Evolutionary conservation across 164 flowering plant species (phyloP).

Genomic region (Sedum album): DNA sequence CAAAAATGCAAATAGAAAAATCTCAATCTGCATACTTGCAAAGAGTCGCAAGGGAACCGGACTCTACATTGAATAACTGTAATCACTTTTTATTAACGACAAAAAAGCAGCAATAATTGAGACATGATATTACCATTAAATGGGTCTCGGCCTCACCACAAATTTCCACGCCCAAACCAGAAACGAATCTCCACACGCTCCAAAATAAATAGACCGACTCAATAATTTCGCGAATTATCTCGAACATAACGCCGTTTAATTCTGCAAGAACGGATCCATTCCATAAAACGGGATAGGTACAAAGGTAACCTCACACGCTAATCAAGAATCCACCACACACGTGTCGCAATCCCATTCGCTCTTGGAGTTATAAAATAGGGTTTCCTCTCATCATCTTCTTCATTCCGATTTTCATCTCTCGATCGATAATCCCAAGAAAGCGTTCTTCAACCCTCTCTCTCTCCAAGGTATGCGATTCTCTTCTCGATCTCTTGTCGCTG

Average conservation of each 20-base stretch:
- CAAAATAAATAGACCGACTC: not conserved
- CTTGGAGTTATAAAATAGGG: not conserved
- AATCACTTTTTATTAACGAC: not conserved
- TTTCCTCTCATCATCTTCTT: not conserved
- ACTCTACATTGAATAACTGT: no score
- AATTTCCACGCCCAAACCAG: not conserved
- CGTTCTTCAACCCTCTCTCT: not conserved
- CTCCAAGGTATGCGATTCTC: slow-evolving; percentile 1
- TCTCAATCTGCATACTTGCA: no score
- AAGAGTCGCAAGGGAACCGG: no score
- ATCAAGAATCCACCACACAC: not conserved
- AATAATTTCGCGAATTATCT: not conserved
- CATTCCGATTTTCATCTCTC: not conserved
- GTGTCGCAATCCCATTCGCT: not conserved
- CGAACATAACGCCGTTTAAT: slow-evolving; percentile 3
- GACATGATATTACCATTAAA: not conserved
- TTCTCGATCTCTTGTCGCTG: not conserved
- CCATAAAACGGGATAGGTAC: not conserved
- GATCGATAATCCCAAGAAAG: not conserved
- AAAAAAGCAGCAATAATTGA: not conserved
- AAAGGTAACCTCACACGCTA: not conserved
- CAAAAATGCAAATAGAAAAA: no score
- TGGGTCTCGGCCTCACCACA: not conserved
- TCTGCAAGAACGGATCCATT: not conserved
- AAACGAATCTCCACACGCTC: not conserved